These are phyloP conservation scores for Pythium folliculosum DNA, from an alignment of 352 stramenopile species.

Conservation along the genomic window DNA sequence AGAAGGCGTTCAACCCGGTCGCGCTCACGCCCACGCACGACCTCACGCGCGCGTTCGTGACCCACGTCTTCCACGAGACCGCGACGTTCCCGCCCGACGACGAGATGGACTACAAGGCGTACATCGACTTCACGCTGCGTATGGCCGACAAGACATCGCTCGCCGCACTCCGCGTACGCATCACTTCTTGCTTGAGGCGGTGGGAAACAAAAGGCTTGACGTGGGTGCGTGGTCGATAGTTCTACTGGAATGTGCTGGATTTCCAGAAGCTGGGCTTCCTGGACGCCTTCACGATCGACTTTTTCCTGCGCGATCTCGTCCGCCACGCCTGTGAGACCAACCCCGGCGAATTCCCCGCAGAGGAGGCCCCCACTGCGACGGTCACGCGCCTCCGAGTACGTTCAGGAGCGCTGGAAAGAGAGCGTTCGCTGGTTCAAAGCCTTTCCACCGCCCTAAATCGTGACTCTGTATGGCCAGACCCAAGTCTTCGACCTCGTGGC, in stretches of 20 bases:
- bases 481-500: constrained; percentile 67
- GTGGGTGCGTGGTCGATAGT: constrained; percentile 32
- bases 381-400: constrained; percentile 39
- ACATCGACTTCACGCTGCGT: constrained; percentile 61
- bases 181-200: not conserved
- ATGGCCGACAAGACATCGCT: constrained; percentile 45
- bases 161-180: constrained; percentile 44
- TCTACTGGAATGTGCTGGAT: constrained; percentile 71
- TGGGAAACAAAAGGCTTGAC: not conserved
- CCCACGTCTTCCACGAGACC: constrained; percentile 57
- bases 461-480: constrained; percentile 34
- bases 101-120: constrained; percentile 67
- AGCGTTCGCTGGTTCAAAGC: too few relatives aligned
- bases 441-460: too few relatives aligned
- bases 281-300: constrained; percentile 61
- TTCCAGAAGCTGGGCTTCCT: constrained; percentile 68
- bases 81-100: constrained; percentile 42
- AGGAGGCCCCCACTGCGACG: not conserved
- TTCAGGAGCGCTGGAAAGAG: not conserved
- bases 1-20: constrained; percentile 63
- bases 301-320: constrained; percentile 57
- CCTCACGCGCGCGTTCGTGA: constrained; percentile 53
- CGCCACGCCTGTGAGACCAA: constrained; percentile 44
- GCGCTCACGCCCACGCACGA: constrained; percentile 52
- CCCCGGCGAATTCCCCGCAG: constrained; percentile 23